Evolutionary conservation across 1,284 basidiomycete species (phyloP).

Genomic region (Chondrostereum purpureum): DNA sequence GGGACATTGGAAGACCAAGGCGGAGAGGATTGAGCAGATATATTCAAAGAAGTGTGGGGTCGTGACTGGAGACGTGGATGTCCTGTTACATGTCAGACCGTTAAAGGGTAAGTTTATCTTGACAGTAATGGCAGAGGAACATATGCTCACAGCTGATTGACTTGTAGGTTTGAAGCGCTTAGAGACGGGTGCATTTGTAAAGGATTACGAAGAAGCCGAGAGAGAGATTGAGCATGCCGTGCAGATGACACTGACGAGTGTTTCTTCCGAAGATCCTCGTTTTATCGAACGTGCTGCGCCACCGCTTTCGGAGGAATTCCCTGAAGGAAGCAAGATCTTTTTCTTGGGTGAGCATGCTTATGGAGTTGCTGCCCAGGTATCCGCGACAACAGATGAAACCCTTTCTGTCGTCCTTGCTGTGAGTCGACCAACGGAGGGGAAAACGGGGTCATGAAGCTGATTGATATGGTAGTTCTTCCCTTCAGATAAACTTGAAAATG

Average conservation of each 20-base stretch:
- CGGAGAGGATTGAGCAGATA: constrained; percentile 73
- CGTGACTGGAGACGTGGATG: constrained; percentile 75
- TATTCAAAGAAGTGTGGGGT: constrained; percentile 92
- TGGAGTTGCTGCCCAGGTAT: constrained; percentile 90
- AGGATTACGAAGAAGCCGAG: constrained; percentile 83
- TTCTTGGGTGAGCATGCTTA: constrained; percentile 93
- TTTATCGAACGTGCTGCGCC: constrained; percentile 81
- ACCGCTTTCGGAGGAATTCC: constrained; percentile 84
- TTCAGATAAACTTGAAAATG: constrained; percentile 71
- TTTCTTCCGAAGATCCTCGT: constrained; percentile 83
- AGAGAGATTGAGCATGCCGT: constrained; percentile 84
- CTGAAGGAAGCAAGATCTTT: constrained; percentile 85
- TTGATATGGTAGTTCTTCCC: constrained; percentile 92
- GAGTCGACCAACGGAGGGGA: constrained; percentile 30
- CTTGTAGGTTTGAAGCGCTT: constrained; percentile 85
- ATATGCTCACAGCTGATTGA: constrained; percentile 1
- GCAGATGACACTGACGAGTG: constrained; percentile 75
- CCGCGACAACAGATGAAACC: constrained; percentile 56
- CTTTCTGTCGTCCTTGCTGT: constrained; percentile 81
- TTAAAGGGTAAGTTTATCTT: constrained; percentile 63
- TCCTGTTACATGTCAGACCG: constrained; percentile 79
- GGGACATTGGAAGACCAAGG: constrained; percentile 69
- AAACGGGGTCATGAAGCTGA: too few species aligned
- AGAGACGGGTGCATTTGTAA: constrained; percentile 86
- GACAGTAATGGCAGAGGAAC: constrained; percentile 4